A percentile compares a stretch with the other conserved stretches of the same genome.
These are phyloP conservation scores for Scolecobasidium constrictum DNA, from an alignment of 2,329 filamentous ascomycete species.

Conservation along the genomic window DNA sequence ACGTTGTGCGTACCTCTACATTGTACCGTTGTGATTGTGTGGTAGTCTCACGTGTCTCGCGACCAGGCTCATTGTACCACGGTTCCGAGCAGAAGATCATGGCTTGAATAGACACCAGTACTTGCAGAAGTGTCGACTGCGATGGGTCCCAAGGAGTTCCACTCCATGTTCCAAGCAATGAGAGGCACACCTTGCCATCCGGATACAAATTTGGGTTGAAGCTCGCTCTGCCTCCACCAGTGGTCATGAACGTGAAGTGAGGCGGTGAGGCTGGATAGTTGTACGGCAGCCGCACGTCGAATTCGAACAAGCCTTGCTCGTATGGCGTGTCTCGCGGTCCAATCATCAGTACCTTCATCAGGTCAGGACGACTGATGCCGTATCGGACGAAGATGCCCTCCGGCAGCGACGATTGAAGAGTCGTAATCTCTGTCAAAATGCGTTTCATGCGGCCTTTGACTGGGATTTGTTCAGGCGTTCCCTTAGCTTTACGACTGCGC, in stretches of 20 bases:
- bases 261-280: constrained; percentile 36
- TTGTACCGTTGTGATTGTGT: not conserved
- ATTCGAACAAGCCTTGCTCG: constrained; percentile 44
- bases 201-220: constrained; percentile 45
- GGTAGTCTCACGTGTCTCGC: not conserved
- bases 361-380: constrained; percentile 33
- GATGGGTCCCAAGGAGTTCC: constrained; percentile 31
- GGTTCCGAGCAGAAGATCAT: constrained; percentile 47
- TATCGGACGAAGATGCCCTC: constrained; percentile 41
- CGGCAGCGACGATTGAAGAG: constrained; percentile 35
- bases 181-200: constrained; percentile 40
- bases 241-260: constrained; percentile 32
- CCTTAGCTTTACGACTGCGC: no score
- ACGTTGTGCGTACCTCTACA: not conserved
- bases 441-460: constrained; percentile 35
- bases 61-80: constrained; percentile 42
- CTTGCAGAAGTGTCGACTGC: constrained; percentile 39
- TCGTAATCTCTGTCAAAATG: constrained; percentile 35
- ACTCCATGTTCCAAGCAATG: constrained; percentile 38
- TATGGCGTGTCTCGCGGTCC: constrained; percentile 42
- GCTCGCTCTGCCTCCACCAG: constrained; percentile 25
- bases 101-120: constrained; percentile 45
- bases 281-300: constrained; percentile 36
- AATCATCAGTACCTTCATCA: constrained; percentile 41
- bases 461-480: not conserved